A percentile compares a stretch with the other conserved stretches of the same genome.
These are phyloP conservation scores for Tuber calosporum DNA, from an alignment of 495 filamentous ascomycete species.

Conservation along the genomic window DNA sequence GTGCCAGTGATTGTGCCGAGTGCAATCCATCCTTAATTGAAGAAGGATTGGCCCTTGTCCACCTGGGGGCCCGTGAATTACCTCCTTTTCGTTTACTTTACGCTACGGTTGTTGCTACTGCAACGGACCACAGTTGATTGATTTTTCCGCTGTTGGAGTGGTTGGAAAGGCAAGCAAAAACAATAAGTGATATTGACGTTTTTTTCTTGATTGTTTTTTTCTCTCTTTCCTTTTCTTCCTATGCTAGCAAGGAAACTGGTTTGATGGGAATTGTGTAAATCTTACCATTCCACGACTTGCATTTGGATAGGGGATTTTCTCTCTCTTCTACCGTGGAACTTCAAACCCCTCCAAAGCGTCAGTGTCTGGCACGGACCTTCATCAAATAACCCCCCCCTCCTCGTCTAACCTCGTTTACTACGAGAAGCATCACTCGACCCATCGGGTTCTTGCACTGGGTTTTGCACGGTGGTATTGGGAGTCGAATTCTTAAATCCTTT, in stretches of 20 bases:
- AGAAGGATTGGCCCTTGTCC: neutral
- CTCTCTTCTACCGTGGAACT: neutral
- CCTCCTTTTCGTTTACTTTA: neutral
- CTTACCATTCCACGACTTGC: neutral
- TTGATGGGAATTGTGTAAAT: constrained; percentile 1
- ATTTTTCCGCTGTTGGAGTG: neutral
- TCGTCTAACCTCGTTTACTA: neutral
- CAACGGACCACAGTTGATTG: constrained; percentile 1
- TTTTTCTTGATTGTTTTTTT: neutral
- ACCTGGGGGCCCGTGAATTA: neutral
- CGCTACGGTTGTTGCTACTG: neutral
- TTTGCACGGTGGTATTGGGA: neutral
- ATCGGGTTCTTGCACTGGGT: neutral
- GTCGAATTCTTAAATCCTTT: constrained; percentile 1
- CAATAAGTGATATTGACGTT: neutral
- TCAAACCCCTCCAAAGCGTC: neutral
- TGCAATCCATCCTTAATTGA: neutral
- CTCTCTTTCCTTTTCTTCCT: neutral
- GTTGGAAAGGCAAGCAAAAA: neutral
- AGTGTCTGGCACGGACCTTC: constrained; percentile 8
- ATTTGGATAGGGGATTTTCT: neutral
- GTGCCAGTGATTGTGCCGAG: neutral
- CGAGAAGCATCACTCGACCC: constrained; percentile 8
- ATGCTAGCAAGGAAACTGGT: neutral
- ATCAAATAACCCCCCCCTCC: neutral